Evolutionary conservation across 163 green algal genomes (phyloP), one percentile per base, ranked within the genome.

Genomic region (Chlorella variabilis): DNA sequence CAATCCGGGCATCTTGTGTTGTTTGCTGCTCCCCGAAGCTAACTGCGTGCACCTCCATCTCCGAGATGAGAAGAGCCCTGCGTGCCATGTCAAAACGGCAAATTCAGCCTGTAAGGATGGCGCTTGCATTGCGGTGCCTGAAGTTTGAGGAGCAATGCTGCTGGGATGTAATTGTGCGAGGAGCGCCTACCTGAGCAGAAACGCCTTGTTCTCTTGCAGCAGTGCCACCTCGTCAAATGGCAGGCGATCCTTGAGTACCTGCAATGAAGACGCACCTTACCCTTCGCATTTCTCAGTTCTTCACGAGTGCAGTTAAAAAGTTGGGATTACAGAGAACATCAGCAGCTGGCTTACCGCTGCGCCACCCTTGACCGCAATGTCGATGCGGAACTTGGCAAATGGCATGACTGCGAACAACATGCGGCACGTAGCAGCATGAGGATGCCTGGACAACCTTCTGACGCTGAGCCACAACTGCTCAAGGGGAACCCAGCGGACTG

Each of bases 381-480:
- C 92, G 84, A 92, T 92, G 87, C 95, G 98, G 87, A 93, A 94
- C 84, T 98, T 97, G 51, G 95, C 87, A 90, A 99, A 99, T 0
- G 95, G 95, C 91, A 99, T 95, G 0, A 92, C 91, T 68, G 73
- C 54, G 42, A 6, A 33, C 23, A 6, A 63, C 5, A 33, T n/a
- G 29, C 9, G 8, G 18, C 21, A 49, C 20, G 21, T 45, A 15
- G 61, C 8, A 42, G 29, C n/a, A 38, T 5, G 61, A 15, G 61
- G 2, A 39, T 25, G 11, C 18, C 9, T 39, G 45, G 45, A 11
- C 11, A 54, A n/a, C n/a, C n/a, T n/a, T n/a, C n/a, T n/a, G n/a
- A n/a, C n/a, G n/a, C n/a, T n/a, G n/a, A n/a, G n/a, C n/a, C n/a
- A n/a, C n/a, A n/a, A n/a, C n/a, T n/a, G 9, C 20, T 62, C 51